phyloP scores from a whole-genome alignment of 352 stramenopile genomes.

The Peronospora farinosa region DNA sequence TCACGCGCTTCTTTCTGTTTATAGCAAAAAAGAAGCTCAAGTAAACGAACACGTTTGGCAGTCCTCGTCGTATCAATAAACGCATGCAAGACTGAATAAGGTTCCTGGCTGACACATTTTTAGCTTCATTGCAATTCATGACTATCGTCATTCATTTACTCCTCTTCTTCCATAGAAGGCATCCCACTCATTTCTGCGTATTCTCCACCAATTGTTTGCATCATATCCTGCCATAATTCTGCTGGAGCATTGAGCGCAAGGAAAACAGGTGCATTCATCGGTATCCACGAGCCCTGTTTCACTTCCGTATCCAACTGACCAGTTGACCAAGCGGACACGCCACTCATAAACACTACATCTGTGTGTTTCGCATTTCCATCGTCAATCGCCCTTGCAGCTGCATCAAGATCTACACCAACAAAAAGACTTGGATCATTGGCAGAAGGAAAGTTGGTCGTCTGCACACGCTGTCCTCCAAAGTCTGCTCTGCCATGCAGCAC shows the following conservation, averaged over 20 bases:
- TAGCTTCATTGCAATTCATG: constrained; percentile 18
- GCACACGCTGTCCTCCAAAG: constrained; percentile 52
- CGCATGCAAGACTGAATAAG: constrained; percentile 8
- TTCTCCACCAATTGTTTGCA: constrained; percentile 59
- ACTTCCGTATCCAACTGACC: constrained; percentile 70
- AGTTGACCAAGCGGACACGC: constrained; percentile 61
- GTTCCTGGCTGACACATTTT: constrained; percentile 8
- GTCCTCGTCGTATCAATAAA: constrained; percentile 19
- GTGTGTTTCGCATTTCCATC: constrained; percentile 42
- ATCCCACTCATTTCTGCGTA: constrained; percentile 69
- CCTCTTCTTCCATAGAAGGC: constrained; percentile 44
- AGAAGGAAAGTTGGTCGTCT: constrained; percentile 43
- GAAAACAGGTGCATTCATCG: constrained; percentile 62
- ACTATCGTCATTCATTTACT: constrained; percentile 15
- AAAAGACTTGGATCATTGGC: constrained; percentile 46
- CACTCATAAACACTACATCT: constrained; percentile 76
- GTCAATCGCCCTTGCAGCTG: constrained; percentile 51
- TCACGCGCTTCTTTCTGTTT: constrained; percentile 45
- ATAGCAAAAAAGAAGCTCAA: constrained; percentile 40
- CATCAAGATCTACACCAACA: constrained; percentile 59
- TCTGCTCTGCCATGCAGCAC: constrained; percentile 53
- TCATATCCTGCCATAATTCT: constrained; percentile 66
- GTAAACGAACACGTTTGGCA: constrained; percentile 2
- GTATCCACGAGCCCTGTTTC: constrained; percentile 62
- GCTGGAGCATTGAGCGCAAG: constrained; percentile 56